Conservation (phyloP, 352 stramenopile species). For the Phytopythium ostracodes region DNA sequence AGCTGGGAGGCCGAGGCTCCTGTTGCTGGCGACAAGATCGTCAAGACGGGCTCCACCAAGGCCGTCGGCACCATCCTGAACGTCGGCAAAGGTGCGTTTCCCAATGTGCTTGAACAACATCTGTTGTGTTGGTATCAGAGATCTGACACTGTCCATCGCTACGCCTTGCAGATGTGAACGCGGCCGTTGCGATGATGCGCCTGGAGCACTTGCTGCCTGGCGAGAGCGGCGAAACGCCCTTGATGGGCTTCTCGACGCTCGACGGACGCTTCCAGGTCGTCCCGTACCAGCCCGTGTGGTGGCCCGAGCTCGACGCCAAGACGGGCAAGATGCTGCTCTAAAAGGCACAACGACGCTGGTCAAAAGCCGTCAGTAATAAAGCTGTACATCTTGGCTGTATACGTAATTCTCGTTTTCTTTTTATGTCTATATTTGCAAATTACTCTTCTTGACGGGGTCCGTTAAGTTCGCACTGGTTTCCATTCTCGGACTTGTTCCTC, state of each 20-base stretch:
- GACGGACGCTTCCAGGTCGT: conserved; percentile 66
- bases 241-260: conserved; percentile 59
- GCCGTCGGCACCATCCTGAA: conserved; percentile 51
- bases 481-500: not conserved
- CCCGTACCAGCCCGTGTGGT: conserved; percentile 75
- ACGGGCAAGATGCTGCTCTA: conserved; percentile 77
- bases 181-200: conserved; percentile 73
- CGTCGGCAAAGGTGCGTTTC: conserved; percentile 25
- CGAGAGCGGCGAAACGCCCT: conserved; percentile 28
- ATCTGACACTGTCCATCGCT: not conserved
- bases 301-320: conserved; percentile 57
- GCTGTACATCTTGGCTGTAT: not conserved
- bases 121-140: not conserved
- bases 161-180: conserved; percentile 28
- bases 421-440: too few relatives aligned
- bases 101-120: too few relatives aligned
- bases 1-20: conserved; percentile 21
- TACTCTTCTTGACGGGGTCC: too few relatives aligned
- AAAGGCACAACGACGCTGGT: too few relatives aligned
- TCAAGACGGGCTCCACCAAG: conserved; percentile 53
- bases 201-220: conserved; percentile 58
- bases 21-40: conserved; percentile 41
- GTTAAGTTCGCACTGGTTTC: not conserved
- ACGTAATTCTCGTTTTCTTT: not conserved
- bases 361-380: not conserved